These are phyloP conservation scores for Bryoerythrophyllum caledonicum DNA, from an alignment of 225 moss, liverwort and hornwort genomes.

Conservation along the genomic window DNA sequence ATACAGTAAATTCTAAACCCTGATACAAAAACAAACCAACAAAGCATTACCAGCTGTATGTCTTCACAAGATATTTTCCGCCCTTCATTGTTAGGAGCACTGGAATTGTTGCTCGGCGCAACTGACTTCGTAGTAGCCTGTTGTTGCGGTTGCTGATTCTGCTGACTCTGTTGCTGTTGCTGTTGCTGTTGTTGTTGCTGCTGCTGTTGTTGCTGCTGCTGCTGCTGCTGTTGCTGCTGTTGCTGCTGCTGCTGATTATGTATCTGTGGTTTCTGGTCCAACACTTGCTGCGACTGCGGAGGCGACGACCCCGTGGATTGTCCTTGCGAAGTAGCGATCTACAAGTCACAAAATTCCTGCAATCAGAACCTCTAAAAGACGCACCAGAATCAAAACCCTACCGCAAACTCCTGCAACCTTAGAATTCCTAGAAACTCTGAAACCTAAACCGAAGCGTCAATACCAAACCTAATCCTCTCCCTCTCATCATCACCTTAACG, in stretches of 20 bases:
- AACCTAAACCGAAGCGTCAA: conserved; percentile 5
- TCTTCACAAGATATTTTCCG: conserved; percentile 97
- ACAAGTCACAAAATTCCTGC: conserved; percentile 12
- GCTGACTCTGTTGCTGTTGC: conserved; percentile 18
- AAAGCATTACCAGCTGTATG: conserved; percentile 70
- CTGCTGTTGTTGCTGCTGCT: conserved; percentile 21
- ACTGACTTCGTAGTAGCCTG: conserved; percentile 54
- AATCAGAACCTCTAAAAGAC: conserved; percentile 17
- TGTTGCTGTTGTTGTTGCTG: conserved; percentile 19
- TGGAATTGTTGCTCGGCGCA: conserved; percentile 35
- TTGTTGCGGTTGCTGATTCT: conserved; percentile 34
- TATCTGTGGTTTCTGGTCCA: conserved; percentile 54
- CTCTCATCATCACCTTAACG: conserved; percentile 9
- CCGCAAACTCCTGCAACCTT: conserved; percentile 29
- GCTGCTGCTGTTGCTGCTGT: conserved; percentile 10
- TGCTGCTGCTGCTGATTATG: conserved; percentile 42
- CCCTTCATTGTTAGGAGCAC: conserved; percentile 71
- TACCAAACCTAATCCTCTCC: conserved; percentile 4
- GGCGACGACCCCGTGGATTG: conserved; percentile 50
- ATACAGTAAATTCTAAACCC: not conserved
- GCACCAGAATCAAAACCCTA: conserved; percentile 33
- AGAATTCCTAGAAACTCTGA: conserved; percentile 16
- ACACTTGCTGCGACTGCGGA: conserved; percentile 34
- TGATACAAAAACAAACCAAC: not conserved
- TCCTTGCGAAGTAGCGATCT: conserved; percentile 53